Evolutionary conservation across 768 basidiomycete genomes (phyloP).

Genomic region (Boletus huronensis): DNA sequence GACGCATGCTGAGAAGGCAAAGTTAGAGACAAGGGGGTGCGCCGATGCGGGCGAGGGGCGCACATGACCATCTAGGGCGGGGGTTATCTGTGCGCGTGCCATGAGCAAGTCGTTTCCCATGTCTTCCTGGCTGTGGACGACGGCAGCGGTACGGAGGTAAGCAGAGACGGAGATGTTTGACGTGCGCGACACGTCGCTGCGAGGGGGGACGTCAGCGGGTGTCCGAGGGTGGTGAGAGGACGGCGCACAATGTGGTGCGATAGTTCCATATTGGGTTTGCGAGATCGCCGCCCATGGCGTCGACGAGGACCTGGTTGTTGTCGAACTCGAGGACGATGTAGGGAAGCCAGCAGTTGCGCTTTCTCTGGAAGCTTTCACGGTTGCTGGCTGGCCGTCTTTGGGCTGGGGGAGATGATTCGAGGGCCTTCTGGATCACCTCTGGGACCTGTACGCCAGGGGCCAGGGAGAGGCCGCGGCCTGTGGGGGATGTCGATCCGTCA

Average conservation of each 20-base stretch:
- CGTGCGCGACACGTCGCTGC: conserved; percentile 90
- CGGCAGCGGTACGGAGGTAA: conserved; percentile 81
- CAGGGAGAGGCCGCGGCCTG: conserved; percentile 78
- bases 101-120: conserved; percentile 98
- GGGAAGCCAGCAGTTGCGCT: conserved; percentile 92
- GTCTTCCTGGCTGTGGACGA: conserved; percentile 73
- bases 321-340: conserved; percentile 97
- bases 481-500: background rate
- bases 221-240: background rate
- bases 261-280: conserved; percentile 92
- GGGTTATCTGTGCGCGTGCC: conserved; percentile 87
- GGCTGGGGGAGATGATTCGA: conserved; percentile 57
- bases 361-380: conserved; percentile 89
- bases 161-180: conserved; percentile 90
- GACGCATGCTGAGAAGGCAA: conserved; percentile 58
- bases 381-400: conserved; percentile 61
- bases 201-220: conserved; percentile 3
- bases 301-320: conserved; percentile 95
- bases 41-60: conserved; percentile 30
- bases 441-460: conserved; percentile 78
- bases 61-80: conserved; percentile 76
- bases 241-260: conserved; percentile 85
- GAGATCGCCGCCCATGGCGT: conserved; percentile 94
- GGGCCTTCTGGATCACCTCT: conserved; percentile 77
- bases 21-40: conserved; percentile 7